phyloP scores from a whole-genome alignment of 345 rosid species.

The Mercurialis annua region DNA sequence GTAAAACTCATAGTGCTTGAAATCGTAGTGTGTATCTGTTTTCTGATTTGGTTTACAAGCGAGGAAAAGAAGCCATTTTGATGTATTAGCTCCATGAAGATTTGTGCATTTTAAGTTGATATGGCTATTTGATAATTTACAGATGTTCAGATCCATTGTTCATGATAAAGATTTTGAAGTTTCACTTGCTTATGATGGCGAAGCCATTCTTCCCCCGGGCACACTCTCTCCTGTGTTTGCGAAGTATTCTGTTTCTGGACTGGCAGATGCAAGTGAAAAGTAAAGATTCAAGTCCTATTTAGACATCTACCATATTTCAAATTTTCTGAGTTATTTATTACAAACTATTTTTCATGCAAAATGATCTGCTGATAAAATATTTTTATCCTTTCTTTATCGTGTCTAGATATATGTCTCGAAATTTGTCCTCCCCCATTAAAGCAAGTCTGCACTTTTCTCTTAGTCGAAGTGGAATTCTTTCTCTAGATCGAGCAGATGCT shows the following conservation, averaged over 20 bases:
- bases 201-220: slow-evolving; percentile 78
- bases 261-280: slow-evolving; percentile 77
- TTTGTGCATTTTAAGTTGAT: slow-evolving; percentile 22
- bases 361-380: slow-evolving; percentile 6
- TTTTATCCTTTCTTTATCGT: background rate
- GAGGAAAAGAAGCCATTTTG: background rate
- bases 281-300: slow-evolving; percentile 34
- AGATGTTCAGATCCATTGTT: slow-evolving; percentile 85
- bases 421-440: slow-evolving; percentile 90
- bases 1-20: background rate
- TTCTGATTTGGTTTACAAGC: background rate
- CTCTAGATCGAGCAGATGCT: slow-evolving; percentile 91
- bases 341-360: background rate
- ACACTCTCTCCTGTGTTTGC: slow-evolving; percentile 63
- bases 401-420: slow-evolving; percentile 78
- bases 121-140: slow-evolving; percentile 27
- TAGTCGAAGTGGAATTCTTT: slow-evolving; percentile 86
- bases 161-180: slow-evolving; percentile 87
- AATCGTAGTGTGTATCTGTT: background rate
- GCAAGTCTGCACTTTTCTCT: slow-evolving; percentile 91
- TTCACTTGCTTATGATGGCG: slow-evolving; percentile 75
- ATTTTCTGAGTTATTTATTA: slow-evolving; percentile 15
- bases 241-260: slow-evolving; percentile 77
- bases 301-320: background rate
- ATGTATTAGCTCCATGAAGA: slow-evolving; percentile 1